Conservation (phyloP, 208 protist species). For the Porcisia deanei region DNA sequence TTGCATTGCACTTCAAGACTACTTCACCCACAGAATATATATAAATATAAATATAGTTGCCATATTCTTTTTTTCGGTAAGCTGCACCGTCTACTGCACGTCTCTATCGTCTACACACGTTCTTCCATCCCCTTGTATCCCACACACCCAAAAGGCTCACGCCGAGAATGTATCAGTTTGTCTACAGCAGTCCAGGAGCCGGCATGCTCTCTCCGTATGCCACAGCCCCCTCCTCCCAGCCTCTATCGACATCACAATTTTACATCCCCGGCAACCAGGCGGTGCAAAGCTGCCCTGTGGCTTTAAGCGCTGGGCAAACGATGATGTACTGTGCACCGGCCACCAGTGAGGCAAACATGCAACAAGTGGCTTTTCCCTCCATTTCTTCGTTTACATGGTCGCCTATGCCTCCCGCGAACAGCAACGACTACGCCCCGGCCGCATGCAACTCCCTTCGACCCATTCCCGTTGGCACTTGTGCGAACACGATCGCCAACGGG, state of each 20-base stretch:
- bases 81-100: background rate
- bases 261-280: background rate
- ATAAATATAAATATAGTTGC: background rate
- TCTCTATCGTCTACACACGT: background rate
- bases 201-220: background rate
- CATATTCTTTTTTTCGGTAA: background rate
- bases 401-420: background rate
- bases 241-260: background rate
- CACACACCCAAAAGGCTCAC: background rate
- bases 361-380: background rate
- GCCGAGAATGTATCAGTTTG: slow-evolving; percentile 14
- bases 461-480: background rate
- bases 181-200: background rate
- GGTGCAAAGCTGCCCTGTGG: background rate
- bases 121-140: background rate
- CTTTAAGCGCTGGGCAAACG: background rate
- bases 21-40: no score
- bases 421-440: background rate
- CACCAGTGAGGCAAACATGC: background rate
- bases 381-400: background rate
- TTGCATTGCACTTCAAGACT: no score
- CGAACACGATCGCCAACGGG: background rate
- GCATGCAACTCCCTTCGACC: background rate
- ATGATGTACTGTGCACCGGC: slow-evolving; percentile 1
- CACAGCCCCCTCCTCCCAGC: background rate